phyloP scores from a whole-genome alignment of 352 stramenopile genomes.

The Plasmopara viticola region DNA sequence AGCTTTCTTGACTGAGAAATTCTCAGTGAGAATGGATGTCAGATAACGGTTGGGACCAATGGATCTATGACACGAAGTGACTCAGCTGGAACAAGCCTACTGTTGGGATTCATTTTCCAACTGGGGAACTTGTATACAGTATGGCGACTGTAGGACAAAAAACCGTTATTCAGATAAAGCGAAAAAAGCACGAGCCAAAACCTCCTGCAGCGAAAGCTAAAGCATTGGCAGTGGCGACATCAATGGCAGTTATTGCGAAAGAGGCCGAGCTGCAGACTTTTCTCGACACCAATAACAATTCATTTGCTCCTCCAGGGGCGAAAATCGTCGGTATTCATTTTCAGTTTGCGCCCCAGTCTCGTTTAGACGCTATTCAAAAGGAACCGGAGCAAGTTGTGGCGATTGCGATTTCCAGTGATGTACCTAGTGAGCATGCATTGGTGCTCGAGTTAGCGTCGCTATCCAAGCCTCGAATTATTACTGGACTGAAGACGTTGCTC shows the following conservation, averaged over 20 bases:
- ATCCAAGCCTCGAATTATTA: slow-evolving; percentile 7
- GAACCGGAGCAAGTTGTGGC: slow-evolving; percentile 7
- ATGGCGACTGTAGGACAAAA: slow-evolving; percentile 2
- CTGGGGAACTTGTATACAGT: background rate
- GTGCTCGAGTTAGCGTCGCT: slow-evolving; percentile 13
- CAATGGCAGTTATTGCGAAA: slow-evolving; percentile 7
- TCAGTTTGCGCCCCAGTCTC: slow-evolving; percentile 4
- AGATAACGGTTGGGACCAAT: background rate
- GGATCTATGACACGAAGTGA: slow-evolving; percentile 6
- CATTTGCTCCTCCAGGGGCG: background rate
- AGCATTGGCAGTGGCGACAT: background rate
- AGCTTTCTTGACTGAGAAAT: slow-evolving; percentile 1
- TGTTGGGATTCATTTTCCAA: slow-evolving; percentile 5
- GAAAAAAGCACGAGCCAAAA: slow-evolving; percentile 1
- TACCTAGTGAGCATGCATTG: slow-evolving; percentile 6
- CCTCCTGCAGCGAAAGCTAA: background rate
- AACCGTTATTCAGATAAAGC: background rate
- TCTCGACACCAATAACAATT: slow-evolving; percentile 12
- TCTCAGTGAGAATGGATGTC: slow-evolving; percentile 8
- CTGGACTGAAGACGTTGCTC: slow-evolving; percentile 10
- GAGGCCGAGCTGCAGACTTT: slow-evolving; percentile 12
- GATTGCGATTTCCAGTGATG: slow-evolving; percentile 11
- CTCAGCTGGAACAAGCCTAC: background rate
- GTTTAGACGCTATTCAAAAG: slow-evolving; percentile 1
- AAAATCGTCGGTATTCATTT: slow-evolving; percentile 18